Evolutionary conservation across 2,329 filamentous ascomycete species (phyloP).

Genomic region (Exophiala alcalophila): DNA sequence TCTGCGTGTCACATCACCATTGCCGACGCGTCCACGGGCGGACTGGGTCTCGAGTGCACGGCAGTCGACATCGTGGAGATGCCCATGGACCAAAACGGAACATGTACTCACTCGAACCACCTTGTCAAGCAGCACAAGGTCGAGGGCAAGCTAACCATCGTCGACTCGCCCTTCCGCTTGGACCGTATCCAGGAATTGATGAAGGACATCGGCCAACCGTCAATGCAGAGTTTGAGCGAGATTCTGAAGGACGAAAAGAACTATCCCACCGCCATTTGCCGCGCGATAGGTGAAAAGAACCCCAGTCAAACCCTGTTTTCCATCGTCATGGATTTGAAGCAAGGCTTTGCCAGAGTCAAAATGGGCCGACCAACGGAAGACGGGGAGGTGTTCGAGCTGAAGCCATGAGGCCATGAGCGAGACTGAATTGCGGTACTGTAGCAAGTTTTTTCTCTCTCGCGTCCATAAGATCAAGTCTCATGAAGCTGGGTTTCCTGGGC

Average conservation of each 20-base stretch:
- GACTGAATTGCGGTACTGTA: not conserved
- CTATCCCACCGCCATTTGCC: constrained; percentile 37
- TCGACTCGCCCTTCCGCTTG: constrained; percentile 34
- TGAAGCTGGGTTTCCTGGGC: constrained; percentile 14
- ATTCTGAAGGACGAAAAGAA: constrained; percentile 38
- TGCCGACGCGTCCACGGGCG: constrained; percentile 45
- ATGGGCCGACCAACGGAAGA: constrained; percentile 36
- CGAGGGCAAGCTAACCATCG: constrained; percentile 19
- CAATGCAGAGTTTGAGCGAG: constrained; percentile 26
- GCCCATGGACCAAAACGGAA: constrained; percentile 30
- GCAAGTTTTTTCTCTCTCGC: too few relatives aligned
- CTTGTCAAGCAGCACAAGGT: constrained; percentile 35
- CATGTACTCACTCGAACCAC: constrained; percentile 48
- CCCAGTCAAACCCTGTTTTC: constrained; percentile 38
- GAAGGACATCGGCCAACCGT: constrained; percentile 24
- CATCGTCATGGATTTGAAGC: constrained; percentile 42
- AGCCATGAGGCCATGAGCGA: constrained; percentile 21
- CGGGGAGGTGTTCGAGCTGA: constrained; percentile 33
- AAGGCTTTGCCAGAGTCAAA: constrained; percentile 33
- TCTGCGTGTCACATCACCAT: constrained; percentile 55
- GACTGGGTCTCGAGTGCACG: constrained; percentile 52
- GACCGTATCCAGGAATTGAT: constrained; percentile 33
- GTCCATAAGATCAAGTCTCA: constrained; percentile 1
- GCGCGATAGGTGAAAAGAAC: constrained; percentile 32
- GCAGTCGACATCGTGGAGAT: constrained; percentile 31